These are phyloP conservation scores for Coprinopsis marcescibilis DNA, from an alignment of 768 basidiomycete genomes.

Conservation along the genomic window DNA sequence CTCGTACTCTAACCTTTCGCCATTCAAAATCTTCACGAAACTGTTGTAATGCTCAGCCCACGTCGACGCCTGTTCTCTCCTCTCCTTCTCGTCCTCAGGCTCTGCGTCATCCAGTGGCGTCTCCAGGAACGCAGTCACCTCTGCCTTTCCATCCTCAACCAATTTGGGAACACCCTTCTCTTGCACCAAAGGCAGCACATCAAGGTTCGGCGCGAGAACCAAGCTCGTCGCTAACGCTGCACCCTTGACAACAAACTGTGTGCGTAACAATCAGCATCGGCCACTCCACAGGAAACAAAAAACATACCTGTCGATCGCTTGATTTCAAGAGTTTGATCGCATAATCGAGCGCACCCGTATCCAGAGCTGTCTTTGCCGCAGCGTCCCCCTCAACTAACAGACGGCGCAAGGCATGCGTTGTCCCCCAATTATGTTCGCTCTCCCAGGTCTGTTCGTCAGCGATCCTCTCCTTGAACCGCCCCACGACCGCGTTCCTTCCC, in stretches of 20 bases:
- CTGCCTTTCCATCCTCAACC: background rate
- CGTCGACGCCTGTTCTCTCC: background rate
- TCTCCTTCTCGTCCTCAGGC: background rate
- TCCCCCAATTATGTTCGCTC: constrained; percentile 16
- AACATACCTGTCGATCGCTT: constrained; percentile 15
- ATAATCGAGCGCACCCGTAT: constrained; percentile 16
- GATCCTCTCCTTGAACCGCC: constrained; percentile 8
- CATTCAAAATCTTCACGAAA: background rate
- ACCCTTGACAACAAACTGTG: background rate
- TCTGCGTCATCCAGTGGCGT: background rate
- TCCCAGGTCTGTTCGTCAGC: constrained; percentile 11
- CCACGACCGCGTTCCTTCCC: constrained; percentile 8
- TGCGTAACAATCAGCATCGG: background rate
- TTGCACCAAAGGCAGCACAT: background rate
- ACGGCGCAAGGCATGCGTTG: constrained; percentile 14
- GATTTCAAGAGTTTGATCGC: constrained; percentile 12
- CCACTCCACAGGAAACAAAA: background rate
- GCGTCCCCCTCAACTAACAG: constrained; percentile 8
- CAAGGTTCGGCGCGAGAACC: background rate
- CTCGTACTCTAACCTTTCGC: background rate
- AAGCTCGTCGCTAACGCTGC: background rate
- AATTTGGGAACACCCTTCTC: background rate
- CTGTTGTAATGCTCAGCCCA: background rate
- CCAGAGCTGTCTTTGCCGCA: constrained; percentile 10
- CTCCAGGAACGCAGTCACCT: background rate